These are phyloP conservation scores for Fusarium pseudograminearum DNA, from an alignment of 2,329 filamentous ascomycete species.

Conservation along the genomic window DNA sequence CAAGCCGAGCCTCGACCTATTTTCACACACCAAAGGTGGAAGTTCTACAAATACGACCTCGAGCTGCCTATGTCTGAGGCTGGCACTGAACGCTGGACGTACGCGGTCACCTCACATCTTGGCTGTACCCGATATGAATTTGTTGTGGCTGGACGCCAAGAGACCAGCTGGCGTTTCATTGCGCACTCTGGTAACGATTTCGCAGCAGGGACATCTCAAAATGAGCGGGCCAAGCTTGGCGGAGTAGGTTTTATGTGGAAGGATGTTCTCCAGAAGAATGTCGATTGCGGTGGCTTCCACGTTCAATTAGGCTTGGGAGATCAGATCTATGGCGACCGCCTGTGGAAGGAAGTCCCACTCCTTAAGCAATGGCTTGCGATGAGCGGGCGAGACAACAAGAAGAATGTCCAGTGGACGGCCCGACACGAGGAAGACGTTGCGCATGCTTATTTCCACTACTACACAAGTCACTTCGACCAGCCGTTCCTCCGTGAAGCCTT, in stretches of 20 bases:
- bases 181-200: constrained; percentile 98
- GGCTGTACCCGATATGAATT: constrained; percentile 99
- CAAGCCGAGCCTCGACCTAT: constrained; percentile 87
- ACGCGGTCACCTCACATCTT: constrained; percentile 95
- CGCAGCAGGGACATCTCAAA: constrained; percentile 85
- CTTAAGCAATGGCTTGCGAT: constrained; percentile 96
- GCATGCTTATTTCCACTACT: constrained; percentile 98
- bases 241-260: constrained; percentile 99
- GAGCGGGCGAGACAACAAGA: constrained; percentile 92
- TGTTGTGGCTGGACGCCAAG: constrained; percentile 87
- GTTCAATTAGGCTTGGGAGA: constrained; percentile 91
- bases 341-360: constrained; percentile 96
- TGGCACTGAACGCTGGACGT: constrained; percentile 87
- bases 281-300: constrained; percentile 96
- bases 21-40: constrained; percentile 91
- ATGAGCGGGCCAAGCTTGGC: constrained; percentile 85
- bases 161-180: constrained; percentile 95
- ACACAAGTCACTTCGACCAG: constrained; percentile 98
- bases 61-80: constrained; percentile 90
- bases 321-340: constrained; percentile 92
- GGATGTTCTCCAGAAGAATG: constrained; percentile 96
- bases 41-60: constrained; percentile 94
- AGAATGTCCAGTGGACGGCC: constrained; percentile 91
- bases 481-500: constrained; percentile 94
- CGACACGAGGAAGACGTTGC: constrained; percentile 95